Base-by-base conservation (phyloP, 768 basidiomycete species). In the Flagelloscypha sp. region DNA sequence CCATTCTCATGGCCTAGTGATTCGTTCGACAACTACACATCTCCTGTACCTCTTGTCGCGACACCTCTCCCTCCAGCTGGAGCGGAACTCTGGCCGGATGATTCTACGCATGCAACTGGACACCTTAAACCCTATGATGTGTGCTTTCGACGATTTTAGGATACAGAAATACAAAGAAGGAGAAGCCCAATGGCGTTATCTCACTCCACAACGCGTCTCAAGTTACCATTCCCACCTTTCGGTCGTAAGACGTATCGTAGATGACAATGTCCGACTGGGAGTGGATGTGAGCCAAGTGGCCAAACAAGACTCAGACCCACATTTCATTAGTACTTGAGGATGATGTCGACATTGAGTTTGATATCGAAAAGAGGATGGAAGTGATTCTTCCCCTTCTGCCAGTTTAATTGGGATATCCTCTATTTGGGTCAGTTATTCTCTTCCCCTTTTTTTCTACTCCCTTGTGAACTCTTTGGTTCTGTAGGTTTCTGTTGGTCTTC, bases 401-500 rank as follows among this genome's bases (percentile, higher is more conserved):
- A 11, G n/a, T 33, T 28, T 4, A 54, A 61, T 13, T 74, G 73
- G 71, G 73, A 74, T 33, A 57, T 74, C 18, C 55, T 73, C 7
- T 70, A 66, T 34, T 47, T 73, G 27, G 71, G 71, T 68, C 35
- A 16, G 63, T 38, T 12, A 24, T 4, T 30, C 19, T n/a, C n/a
- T n/a, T n/a, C n/a, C n/a, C n/a, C n/a, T 12, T 27, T 36, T 3
- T 7, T 20, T 37, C 10, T 11, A 37, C 10, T 4, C 13, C 8
- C 10, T 29, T 27, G 9, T 28, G 15, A 29, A 29, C 7, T 3
- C 13, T 9, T n/a, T 17, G 22, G 19, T 33, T 15, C 12, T 13
- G 18, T 38, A 72, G 70, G 70, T 8, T 66, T 74, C 36, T 72
- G 72, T 39, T 74, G 71, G 71, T 72, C 70, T n/a, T 50, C 68